These are phyloP conservation scores for Cyberlindnera amylophila DNA, from an alignment of 805 yeast genomes.

Conservation along the genomic window DNA sequence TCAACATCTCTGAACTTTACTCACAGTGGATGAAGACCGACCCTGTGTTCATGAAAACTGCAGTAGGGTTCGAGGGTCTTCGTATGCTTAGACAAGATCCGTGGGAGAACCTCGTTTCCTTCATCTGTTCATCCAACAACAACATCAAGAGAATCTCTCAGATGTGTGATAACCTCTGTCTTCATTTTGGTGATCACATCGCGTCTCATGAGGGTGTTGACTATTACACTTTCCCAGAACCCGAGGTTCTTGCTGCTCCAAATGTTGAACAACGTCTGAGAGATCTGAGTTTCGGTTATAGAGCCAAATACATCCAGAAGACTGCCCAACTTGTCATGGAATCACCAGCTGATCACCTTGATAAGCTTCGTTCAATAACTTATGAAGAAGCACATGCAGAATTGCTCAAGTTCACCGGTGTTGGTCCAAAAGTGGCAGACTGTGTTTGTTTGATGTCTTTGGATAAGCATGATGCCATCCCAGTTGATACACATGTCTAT, in stretches of 20 bases:
- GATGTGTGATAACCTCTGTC: conserved; percentile 81
- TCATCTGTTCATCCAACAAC: conserved; percentile 94
- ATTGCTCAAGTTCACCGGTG: conserved; percentile 71
- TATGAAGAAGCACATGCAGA: conserved; percentile 54
- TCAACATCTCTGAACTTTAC: conserved; percentile 52
- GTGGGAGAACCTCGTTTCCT: conserved; percentile 89
- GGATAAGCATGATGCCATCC: conserved; percentile 82
- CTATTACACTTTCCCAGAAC: conserved; percentile 73
- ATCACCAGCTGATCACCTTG: conserved; percentile 32
- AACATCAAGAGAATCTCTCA: conserved; percentile 89
- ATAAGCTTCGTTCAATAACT: conserved; percentile 40
- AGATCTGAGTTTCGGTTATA: conserved; percentile 70
- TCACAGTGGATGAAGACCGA: conserved; percentile 60
- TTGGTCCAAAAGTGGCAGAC: conserved; percentile 98
- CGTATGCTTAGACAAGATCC: conserved; percentile 91
- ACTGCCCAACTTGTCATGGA: conserved; percentile 54
- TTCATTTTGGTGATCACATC: conserved; percentile 62
- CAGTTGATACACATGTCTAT: conserved; percentile 93
- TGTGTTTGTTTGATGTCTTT: conserved; percentile 92
- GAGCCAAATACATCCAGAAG: conserved; percentile 81
- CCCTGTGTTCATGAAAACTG: conserved; percentile 37
- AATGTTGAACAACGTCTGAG: conserved; percentile 44
- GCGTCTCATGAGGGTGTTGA: conserved; percentile 48
- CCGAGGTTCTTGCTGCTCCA: conserved; percentile 42
- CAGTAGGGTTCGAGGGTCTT: conserved; percentile 56